phyloP scores from a whole-genome alignment of 1,284 basidiomycete species.

The Apiotrichum brassicae region DNA sequence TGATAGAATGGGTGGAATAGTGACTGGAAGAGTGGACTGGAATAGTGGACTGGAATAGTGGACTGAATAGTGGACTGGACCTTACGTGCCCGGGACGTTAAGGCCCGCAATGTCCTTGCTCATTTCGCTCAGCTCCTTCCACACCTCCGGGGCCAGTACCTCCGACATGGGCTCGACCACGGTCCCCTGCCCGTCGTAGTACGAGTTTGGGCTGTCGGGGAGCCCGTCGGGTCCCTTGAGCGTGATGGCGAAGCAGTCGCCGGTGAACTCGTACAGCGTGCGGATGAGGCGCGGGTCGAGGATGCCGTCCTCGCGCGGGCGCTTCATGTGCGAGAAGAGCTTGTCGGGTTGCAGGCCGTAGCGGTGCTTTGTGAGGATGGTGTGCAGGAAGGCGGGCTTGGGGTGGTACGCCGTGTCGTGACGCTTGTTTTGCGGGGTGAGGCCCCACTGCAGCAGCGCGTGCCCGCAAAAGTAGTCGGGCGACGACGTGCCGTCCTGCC shows the following conservation, averaged over 20 bases:
- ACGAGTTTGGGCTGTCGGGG: constrained; percentile 25
- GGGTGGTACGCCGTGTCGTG: constrained; percentile 40
- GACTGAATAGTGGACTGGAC: too few species aligned
- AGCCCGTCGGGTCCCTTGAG: constrained; percentile 43
- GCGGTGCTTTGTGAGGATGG: constrained; percentile 48
- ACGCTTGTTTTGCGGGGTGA: constrained; percentile 38
- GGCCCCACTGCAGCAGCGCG: constrained; percentile 38
- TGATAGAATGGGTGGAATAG: too few species aligned
- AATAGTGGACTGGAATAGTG: too few species aligned
- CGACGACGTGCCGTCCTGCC: constrained; percentile 28
- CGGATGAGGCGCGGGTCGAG: constrained; percentile 37
- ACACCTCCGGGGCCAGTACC: constrained; percentile 8
- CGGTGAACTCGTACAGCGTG: constrained; percentile 42
- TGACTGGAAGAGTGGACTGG: too few species aligned
- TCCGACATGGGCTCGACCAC: constrained; percentile 27
- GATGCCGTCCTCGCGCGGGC: constrained; percentile 38
- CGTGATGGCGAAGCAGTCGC: constrained; percentile 39
- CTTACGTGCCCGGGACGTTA: constrained; percentile 11
- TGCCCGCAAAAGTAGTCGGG: constrained; percentile 41
- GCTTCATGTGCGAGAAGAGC: constrained; percentile 39
- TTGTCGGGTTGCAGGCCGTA: constrained; percentile 38
- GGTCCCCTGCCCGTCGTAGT: constrained; percentile 42
- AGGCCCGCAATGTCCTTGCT: constrained; percentile 5
- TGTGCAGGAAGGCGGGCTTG: constrained; percentile 48
- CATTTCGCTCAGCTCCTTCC: constrained; percentile 3